phyloP scores from a whole-genome alignment of 2,329 filamentous ascomycete species.

The Colletotrichum caudatum region DNA sequence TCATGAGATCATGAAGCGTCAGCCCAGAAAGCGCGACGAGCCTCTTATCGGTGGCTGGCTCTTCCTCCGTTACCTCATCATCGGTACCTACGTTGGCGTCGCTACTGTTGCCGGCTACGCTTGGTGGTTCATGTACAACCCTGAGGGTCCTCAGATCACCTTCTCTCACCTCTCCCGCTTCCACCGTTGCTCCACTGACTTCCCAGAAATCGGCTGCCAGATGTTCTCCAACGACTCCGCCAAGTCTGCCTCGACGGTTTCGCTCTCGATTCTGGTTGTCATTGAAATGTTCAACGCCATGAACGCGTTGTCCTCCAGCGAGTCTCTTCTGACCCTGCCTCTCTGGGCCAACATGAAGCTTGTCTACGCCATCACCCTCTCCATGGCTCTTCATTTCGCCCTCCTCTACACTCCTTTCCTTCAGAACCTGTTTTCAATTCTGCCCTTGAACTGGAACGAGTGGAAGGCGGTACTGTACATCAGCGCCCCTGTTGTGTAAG shows the following conservation, averaged over 20 bases:
- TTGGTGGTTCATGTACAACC: conserved; percentile 99
- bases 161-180: conserved; percentile 93
- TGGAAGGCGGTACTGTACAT: conserved; percentile 93
- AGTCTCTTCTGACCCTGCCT: conserved; percentile 91
- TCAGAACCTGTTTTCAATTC: conserved; percentile 88
- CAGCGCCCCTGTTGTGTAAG: conserved; percentile 93
- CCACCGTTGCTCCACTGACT: conserved; percentile 89
- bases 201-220: conserved; percentile 88
- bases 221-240: conserved; percentile 92
- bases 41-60: conserved; percentile 93
- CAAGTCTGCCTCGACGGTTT: conserved; percentile 92
- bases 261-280: conserved; percentile 90
- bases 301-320: conserved; percentile 96
- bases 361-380: conserved; percentile 91
- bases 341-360: conserved; percentile 99
- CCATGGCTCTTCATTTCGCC: conserved; percentile 94
- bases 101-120: conserved; percentile 97
- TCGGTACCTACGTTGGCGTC: conserved; percentile 93
- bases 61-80: conserved; percentile 97
- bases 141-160: conserved; percentile 87
- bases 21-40: conserved; percentile 92
- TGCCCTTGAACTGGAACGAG: conserved; percentile 86
- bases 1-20: conserved; percentile 95
- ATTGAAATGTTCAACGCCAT: conserved; percentile 99
- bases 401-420: conserved; percentile 93